phyloP scores from a whole-genome alignment of 129 eudicot species.

The Silybum marianum region DNA sequence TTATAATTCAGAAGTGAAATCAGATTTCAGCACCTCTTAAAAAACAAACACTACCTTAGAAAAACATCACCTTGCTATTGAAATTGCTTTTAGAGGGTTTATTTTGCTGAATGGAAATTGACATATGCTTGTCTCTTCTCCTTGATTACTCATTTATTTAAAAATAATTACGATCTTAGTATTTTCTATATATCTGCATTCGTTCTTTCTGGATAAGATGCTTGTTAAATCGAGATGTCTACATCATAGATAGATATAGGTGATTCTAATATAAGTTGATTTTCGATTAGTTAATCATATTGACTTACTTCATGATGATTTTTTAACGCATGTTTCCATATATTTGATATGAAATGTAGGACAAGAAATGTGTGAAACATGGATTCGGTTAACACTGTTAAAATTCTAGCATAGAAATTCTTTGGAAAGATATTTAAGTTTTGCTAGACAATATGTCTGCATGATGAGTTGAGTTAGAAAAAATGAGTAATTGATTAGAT shows the following conservation, averaged over 20 bases:
- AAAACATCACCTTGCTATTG: not conserved
- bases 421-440: too few relatives aligned
- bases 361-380: not conserved
- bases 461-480: not conserved
- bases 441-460: too few relatives aligned
- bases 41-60: too few relatives aligned
- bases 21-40: too few relatives aligned
- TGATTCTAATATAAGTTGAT: not conserved
- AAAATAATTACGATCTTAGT: not conserved
- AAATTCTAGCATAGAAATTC: not conserved
- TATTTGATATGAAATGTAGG: too few relatives aligned
- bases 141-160: not conserved
- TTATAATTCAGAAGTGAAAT: too few relatives aligned
- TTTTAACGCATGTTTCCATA: not conserved
- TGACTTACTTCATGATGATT: not conserved
- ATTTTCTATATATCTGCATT: not conserved
- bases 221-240: not conserved
- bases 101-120: not conserved
- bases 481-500: not conserved
- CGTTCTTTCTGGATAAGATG: not conserved
- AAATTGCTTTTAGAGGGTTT: not conserved
- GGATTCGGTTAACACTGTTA: not conserved
- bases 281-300: not conserved
- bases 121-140: not conserved
- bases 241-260: not conserved